These are phyloP conservation scores for Fusarium longipes DNA, from an alignment of 2,329 filamentous ascomycete genomes.

Conservation along the genomic window DNA sequence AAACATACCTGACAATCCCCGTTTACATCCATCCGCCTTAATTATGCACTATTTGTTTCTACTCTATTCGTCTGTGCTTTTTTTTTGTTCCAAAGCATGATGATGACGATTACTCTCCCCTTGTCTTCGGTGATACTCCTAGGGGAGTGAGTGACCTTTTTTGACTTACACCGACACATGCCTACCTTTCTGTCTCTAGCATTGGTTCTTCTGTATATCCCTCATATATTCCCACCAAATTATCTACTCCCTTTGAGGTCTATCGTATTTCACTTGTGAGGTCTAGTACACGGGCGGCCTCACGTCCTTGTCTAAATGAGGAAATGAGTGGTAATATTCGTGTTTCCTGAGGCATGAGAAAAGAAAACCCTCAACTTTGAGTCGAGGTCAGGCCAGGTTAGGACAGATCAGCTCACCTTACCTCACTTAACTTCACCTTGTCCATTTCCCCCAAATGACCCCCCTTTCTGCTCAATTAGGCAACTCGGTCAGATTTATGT, in stretches of 20 bases:
- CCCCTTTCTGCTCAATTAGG: conserved; percentile 10
- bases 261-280: background rate
- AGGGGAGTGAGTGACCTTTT: background rate
- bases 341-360: background rate
- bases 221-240: conserved; percentile 14
- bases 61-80: conserved; percentile 6
- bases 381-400: background rate
- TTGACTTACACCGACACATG: conserved; percentile 28
- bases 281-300: conserved; percentile 23
- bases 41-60: background rate
- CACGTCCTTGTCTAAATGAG: conserved; percentile 1
- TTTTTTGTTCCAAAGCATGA: background rate
- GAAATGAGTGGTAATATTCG: conserved; percentile 2
- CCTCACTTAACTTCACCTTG: conserved; percentile 21
- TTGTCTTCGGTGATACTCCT: conserved; percentile 34
- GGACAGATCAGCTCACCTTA: conserved; percentile 23
- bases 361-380: background rate
- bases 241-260: background rate
- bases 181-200: conserved; percentile 18
- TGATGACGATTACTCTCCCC: conserved; percentile 12
- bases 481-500: conserved; percentile 27
- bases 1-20: conserved; percentile 28
- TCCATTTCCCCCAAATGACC: background rate
- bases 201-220: conserved; percentile 33
- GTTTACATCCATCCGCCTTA: conserved; percentile 27